phyloP scores from a whole-genome alignment of 2,329 filamentous ascomycete genomes.

The Beauveria brongniartii region DNA sequence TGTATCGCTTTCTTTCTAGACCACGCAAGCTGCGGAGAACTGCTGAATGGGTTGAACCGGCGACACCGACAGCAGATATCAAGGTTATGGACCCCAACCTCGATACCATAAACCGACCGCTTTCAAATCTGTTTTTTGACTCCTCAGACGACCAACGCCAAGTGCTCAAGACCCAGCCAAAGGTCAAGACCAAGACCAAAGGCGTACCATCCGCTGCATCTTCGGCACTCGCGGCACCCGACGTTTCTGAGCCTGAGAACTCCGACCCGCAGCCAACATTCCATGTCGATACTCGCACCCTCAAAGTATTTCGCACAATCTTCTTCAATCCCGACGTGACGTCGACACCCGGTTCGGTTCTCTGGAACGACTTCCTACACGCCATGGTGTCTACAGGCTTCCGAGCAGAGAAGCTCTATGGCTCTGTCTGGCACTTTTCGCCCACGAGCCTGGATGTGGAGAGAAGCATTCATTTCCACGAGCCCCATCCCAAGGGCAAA shows the following conservation, averaged over 20 bases:
- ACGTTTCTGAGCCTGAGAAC: neutral
- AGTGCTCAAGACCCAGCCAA: neutral
- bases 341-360: conserved; percentile 37
- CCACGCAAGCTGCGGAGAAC: conserved; percentile 37
- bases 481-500: conserved; percentile 48
- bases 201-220: neutral
- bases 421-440: conserved; percentile 53
- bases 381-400: conserved; percentile 45
- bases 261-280: conserved; percentile 10
- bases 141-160: neutral
- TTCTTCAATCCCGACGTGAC: conserved; percentile 30
- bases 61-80: conserved; percentile 3
- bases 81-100: neutral
- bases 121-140: conserved; percentile 18
- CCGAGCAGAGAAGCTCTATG: conserved; percentile 46
- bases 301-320: conserved; percentile 32
- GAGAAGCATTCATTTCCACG: conserved; percentile 50
- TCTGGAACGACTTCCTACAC: conserved; percentile 46
- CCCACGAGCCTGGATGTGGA: conserved; percentile 32
- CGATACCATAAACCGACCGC: conserved; percentile 14
- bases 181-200: neutral
- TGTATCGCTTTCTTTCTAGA: conserved; percentile 23
- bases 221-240: neutral
- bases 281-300: conserved; percentile 22
- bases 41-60: conserved; percentile 36